phyloP scores from a whole-genome alignment of 78 protist genomes.

The Emiliania huxleyi region DNA sequence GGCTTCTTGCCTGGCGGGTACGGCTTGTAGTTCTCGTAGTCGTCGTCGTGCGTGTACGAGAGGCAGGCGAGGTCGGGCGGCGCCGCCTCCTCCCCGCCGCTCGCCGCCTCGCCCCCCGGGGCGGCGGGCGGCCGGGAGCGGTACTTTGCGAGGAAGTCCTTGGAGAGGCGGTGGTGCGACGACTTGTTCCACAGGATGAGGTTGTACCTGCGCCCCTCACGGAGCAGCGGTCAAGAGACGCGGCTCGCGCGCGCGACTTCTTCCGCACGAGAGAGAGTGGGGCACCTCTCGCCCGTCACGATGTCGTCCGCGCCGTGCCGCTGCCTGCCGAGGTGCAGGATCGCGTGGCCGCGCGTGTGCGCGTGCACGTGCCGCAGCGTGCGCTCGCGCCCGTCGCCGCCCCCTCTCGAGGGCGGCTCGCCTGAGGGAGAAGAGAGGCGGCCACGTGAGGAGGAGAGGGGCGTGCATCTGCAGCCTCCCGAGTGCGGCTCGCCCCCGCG shows the following conservation, averaged over 20 bases:
- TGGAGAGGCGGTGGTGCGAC: not conserved
- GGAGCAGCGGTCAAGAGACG: no score
- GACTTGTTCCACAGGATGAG: not conserved
- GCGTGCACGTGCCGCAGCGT: not conserved
- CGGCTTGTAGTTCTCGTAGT: not conserved
- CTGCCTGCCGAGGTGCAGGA: conserved; percentile 70
- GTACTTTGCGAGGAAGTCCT: not conserved
- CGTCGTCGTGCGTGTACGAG: conserved; percentile 5
- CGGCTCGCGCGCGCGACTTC: no score
- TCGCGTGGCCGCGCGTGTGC: conserved; percentile 53
- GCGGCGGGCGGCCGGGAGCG: not conserved
- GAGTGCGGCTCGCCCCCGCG: no score
- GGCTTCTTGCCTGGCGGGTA: not conserved
- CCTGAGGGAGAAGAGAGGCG: no score
- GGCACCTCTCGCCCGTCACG: conserved; percentile 66
- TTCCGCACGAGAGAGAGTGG: not conserved
- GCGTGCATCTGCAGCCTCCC: no score
- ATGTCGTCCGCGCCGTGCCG: conserved; percentile 72
- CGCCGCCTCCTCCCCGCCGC: not conserved
- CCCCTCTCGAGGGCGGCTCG: no score
- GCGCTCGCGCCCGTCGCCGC: conserved; percentile 41
- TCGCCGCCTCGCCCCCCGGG: not conserved
- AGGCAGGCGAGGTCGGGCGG: not conserved
- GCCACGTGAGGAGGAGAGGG: no score
- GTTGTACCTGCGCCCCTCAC: no score